These are phyloP conservation scores for Hypoxylon sp. DNA, from an alignment of 2,329 filamentous ascomycete genomes.

Conservation along the genomic window DNA sequence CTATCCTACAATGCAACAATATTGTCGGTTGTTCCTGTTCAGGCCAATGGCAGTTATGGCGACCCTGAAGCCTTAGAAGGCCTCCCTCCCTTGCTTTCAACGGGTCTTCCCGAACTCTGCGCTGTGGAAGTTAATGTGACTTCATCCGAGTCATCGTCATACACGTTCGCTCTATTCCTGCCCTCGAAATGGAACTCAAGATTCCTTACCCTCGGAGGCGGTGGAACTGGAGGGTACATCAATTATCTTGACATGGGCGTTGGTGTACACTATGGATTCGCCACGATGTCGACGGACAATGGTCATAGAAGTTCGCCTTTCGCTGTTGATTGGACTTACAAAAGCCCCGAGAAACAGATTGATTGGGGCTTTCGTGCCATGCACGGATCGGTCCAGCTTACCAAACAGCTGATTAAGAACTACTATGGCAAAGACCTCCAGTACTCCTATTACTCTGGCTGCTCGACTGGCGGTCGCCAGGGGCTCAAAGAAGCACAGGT, in stretches of 20 bases:
- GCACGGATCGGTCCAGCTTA: slow-evolving; percentile 56
- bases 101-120: slow-evolving; percentile 54
- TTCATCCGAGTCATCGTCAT: slow-evolving; percentile 50
- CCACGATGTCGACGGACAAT: slow-evolving; percentile 54
- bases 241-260: slow-evolving; percentile 53
- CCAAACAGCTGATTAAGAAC: slow-evolving; percentile 60
- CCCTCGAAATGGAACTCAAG: slow-evolving; percentile 54
- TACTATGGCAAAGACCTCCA: slow-evolving; percentile 59
- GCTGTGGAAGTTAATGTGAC: slow-evolving; percentile 53
- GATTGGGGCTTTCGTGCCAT: slow-evolving; percentile 47
- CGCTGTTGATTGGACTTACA: slow-evolving; percentile 51
- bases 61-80: slow-evolving; percentile 10
- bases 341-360: slow-evolving; percentile 48
- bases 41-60: slow-evolving; percentile 27
- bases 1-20: slow-evolving; percentile 24
- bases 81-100: slow-evolving; percentile 49
- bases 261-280: slow-evolving; percentile 52
- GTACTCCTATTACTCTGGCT: slow-evolving; percentile 66
- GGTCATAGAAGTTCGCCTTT: slow-evolving; percentile 51
- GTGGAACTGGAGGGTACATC: slow-evolving; percentile 54
- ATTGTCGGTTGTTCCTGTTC: slow-evolving; percentile 12
- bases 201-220: slow-evolving; percentile 55
- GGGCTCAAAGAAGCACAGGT: slow-evolving; percentile 63
- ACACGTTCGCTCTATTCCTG: slow-evolving; percentile 55
- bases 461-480: slow-evolving; percentile 67